Conservation (phyloP, 345 rosid species). For the Pistacia atlantica region DNA sequence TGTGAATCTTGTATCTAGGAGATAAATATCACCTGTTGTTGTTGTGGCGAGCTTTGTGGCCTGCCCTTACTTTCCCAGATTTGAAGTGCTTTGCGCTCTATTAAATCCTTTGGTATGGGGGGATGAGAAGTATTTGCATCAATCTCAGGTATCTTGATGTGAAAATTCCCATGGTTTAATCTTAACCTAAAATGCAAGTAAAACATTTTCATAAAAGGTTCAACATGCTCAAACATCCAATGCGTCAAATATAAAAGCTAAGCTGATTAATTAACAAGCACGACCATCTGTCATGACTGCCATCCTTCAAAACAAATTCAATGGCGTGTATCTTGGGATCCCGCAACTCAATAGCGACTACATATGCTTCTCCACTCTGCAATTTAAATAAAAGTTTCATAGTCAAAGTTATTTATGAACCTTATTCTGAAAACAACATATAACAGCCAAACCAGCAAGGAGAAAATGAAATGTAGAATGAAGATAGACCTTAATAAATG, state of each 20-base stretch:
- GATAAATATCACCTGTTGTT: slow-evolving; percentile 47
- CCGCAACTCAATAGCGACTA: slow-evolving; percentile 50
- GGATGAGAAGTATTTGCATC: slow-evolving; percentile 31
- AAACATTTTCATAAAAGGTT: slow-evolving; percentile 12
- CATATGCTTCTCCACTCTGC: slow-evolving; percentile 48
- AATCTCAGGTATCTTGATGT: slow-evolving; percentile 53
- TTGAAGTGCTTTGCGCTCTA: slow-evolving; percentile 51
- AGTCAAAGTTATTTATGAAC: background rate
- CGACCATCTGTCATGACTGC: slow-evolving; percentile 56
- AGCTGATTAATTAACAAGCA: slow-evolving; percentile 10
- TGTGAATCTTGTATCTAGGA: background rate
- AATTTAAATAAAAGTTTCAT: slow-evolving; percentile 12
- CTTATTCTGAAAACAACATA: background rate
- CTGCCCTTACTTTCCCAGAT: slow-evolving; percentile 64
- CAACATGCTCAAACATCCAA: slow-evolving; percentile 12
- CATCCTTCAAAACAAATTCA: slow-evolving; percentile 68
- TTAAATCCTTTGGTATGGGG: slow-evolving; percentile 43
- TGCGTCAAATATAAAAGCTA: slow-evolving; percentile 1
- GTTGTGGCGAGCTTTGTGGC: slow-evolving; percentile 41
- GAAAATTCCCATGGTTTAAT: slow-evolving; percentile 56
- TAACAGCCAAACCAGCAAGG: slow-evolving; percentile 8
- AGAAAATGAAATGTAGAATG: slow-evolving; percentile 6
- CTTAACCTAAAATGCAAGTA: slow-evolving; percentile 43
- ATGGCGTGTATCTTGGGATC: slow-evolving; percentile 51
- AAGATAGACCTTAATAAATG: slow-evolving; percentile 42